Evolutionary conservation across 2,329 filamentous ascomycete genomes (phyloP), one percentile per base, ranked within the genome.

Genomic region (Neofusicoccum cordaticola): DNA sequence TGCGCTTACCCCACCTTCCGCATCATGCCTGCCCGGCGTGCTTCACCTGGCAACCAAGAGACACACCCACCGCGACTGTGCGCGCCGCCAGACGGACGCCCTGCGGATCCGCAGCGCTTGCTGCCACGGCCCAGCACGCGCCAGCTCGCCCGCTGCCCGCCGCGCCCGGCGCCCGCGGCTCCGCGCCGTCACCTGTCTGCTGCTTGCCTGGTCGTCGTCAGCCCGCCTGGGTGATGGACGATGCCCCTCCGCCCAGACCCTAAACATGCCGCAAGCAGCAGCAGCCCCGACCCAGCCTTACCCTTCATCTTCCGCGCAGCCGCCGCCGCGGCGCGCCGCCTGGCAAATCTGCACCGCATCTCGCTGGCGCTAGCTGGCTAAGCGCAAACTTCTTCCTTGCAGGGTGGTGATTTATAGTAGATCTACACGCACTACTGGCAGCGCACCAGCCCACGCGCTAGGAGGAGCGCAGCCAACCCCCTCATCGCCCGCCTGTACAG

Each of bases 1-100:
- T 4, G 19, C 7, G 19, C 56, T 17, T 60, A 60, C 56, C 56
- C 56, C 56, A 60, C 56, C 56, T 47, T 58, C 42, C 42, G 41
- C 56, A 47, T 37, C 56, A 34, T 51, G 47, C 47, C 47, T 31
- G 8, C 13, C 12, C 22, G 15, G 37, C 53, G 31, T 57, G 52
- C 52, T 41, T 34, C 48, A 35, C 48, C 31, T 15, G 6, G 27
- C 27, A 31, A 31, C 27, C 27, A 5, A 31, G 27, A 31, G 27
- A 31, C 27, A 31, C 27, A 27, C 31, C 6, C 27, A 15, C 5
- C 8, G 27, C n/a, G 12, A 9, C 34, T 9, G 17, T n/a, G 12
- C n/a, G 17, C 35, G 12, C n/a, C 22, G 19, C n/a, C 52, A 41
- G 13, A 56, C n/a, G 19, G 13, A 42, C 35, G 17, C 12, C 15